Conservation (phyloP, 768 basidiomycete species). For the Scleroderma citrinum region DNA sequence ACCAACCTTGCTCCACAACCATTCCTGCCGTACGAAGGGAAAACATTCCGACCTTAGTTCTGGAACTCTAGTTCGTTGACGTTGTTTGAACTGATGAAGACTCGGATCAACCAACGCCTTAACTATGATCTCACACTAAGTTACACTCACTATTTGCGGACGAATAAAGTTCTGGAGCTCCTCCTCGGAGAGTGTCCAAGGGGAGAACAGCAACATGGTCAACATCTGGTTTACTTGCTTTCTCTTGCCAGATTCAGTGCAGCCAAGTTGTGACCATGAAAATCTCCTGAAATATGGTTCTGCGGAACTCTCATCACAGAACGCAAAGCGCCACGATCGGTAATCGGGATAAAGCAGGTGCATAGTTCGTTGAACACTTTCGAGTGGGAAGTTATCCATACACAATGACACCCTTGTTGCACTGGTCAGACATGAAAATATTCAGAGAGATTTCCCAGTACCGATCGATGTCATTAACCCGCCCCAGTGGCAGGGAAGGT, state of each 20-base stretch:
- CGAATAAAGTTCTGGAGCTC: constrained; percentile 32
- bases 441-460: constrained; percentile 15
- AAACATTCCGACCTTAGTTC: constrained; percentile 1
- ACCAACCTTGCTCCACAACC: constrained; percentile 51
- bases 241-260: constrained; percentile 8
- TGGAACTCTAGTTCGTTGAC: constrained; percentile 7
- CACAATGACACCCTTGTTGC: constrained; percentile 39
- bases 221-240: constrained; percentile 14
- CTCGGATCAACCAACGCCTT: constrained; percentile 2
- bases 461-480: constrained; percentile 40
- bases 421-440: constrained; percentile 1
- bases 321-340: constrained; percentile 25
- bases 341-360: constrained; percentile 27
- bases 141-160: constrained; percentile 15
- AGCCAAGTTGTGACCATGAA: constrained; percentile 20
- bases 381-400: constrained; percentile 46
- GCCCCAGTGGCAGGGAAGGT: constrained; percentile 28
- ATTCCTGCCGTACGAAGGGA: constrained; percentile 33
- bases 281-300: constrained; percentile 17
- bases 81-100: constrained; percentile 14
- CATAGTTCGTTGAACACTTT: constrained; percentile 41
- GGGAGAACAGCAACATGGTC: constrained; percentile 32
- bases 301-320: constrained; percentile 16
- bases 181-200: constrained; percentile 31
- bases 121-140: background rate